Conservation (phyloP, 805 yeast genomes). For the Barnettozyma populi region DNA sequence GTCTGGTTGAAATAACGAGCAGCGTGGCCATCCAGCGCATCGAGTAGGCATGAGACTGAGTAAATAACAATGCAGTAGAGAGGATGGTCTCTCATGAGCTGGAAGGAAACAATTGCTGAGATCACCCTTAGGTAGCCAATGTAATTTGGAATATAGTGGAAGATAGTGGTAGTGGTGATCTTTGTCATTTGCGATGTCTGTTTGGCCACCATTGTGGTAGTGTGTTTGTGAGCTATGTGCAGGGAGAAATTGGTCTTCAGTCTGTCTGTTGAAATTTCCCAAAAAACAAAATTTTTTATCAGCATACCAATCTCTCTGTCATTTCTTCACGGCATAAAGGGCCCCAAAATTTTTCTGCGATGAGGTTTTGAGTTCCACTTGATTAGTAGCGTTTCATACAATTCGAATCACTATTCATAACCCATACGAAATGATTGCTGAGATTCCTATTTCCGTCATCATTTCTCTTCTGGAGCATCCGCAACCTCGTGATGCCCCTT, state of each 20-base stretch:
- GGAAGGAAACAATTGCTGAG: conserved; percentile 74
- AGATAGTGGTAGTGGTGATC: conserved; percentile 48
- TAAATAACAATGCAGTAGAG: conserved; percentile 69
- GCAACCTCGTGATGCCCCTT: conserved; percentile 15
- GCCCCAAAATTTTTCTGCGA: conserved; percentile 6
- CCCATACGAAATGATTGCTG: conserved; percentile 9
- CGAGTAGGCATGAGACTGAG: conserved; percentile 84
- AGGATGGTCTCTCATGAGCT: conserved; percentile 82
- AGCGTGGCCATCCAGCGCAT: conserved; percentile 94
- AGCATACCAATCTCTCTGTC: background rate
- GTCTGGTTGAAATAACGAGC: conserved; percentile 88
- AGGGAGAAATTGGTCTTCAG: background rate
- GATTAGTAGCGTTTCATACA: too few species aligned
- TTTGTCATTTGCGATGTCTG: background rate
- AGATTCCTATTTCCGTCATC: conserved; percentile 22
- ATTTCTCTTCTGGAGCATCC: conserved; percentile 18
- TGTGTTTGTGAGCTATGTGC: background rate
- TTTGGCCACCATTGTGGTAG: conserved; percentile 9
- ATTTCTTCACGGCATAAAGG: background rate
- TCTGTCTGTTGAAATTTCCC: background rate
- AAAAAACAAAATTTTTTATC: background rate
- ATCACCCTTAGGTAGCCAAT: conserved; percentile 86
- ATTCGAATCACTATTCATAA: background rate
- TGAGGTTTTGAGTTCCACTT: conserved; percentile 2
- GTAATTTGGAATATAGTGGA: conserved; percentile 81